These are phyloP conservation scores for Colletotrichum euphorbiae DNA, from an alignment of 2,329 filamentous ascomycete genomes.

Conservation along the genomic window DNA sequence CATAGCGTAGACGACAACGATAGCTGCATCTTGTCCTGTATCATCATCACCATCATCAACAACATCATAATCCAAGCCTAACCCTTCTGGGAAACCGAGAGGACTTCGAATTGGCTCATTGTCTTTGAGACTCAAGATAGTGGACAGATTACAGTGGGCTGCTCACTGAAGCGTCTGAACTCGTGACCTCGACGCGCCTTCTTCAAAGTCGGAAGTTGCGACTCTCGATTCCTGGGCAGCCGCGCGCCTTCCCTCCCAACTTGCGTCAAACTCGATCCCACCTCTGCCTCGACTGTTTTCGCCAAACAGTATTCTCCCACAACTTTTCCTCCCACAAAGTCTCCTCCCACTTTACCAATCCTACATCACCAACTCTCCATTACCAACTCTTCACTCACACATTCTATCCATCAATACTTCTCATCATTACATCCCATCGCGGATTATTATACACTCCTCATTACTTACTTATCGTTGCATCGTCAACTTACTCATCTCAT, in stretches of 20 bases:
- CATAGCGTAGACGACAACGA: no score
- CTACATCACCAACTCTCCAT: no score
- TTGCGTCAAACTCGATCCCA: background rate
- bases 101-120: no score
- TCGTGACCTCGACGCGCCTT: background rate
- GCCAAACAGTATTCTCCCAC: background rate
- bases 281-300: background rate
- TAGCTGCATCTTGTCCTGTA: no score
- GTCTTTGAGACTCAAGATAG: no score
- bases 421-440: background rate
- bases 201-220: background rate
- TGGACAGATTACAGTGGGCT: no score
- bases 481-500: background rate
- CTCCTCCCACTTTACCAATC: no score
- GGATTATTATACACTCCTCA: background rate
- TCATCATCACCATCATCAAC: no score
- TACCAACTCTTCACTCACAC: background rate
- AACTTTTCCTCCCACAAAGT: background rate
- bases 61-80: no score
- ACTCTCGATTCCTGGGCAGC: no score
- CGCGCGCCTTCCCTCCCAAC: slow-evolving; percentile 4
- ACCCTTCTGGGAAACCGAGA: no score
- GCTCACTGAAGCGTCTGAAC: no score
- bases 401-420: background rate
- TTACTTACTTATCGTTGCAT: background rate